Evolutionary conservation across 208 protist species (phyloP), one percentile per base, ranked within the genome.

Genomic region (Crithidia brevicula): DNA sequence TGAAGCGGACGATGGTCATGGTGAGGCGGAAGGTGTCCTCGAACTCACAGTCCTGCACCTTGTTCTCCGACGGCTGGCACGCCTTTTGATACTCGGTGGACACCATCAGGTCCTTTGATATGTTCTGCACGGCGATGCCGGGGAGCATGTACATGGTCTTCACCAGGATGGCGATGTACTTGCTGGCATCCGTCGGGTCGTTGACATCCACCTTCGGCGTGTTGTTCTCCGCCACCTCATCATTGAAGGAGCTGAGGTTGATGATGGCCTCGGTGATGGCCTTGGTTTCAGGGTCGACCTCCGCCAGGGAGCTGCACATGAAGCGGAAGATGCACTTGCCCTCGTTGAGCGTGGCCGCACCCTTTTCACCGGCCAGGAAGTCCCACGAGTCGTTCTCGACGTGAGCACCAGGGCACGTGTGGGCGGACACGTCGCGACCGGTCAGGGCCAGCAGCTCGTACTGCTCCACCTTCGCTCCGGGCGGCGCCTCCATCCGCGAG

Each of bases 131-230:
- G 27, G 67, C 59, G 33, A 91, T 71, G 16, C 86, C 81, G 3
- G 92, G 92, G 33, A 97, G 78, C 65, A 97, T 69, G 79, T 97
- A 94, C 88, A 97, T 95, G 13, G 88, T 79, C 76, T 97, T 95
- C 18, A 90, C 89, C 2, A 89, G 33, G 49, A 97, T 95, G 45
- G 54, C 68, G 42, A 94, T 89, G 73, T 94, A 93, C 67, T 91
- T 86, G 28, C 34, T 6, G 27, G 72, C 61, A 34, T 94, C 86
- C 25, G 73, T 70, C 18, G 45, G 23, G 65, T 79, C 63, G 51
- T 76, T 64, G 27, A 95, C 78, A 71, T 94, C 47, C n/a, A 97
- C 80, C 46, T 82, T 77, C 0, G 92, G 89, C 7, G 77, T 74
- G 69, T 94, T 94, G 76, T 97, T 93, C 73, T 95, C 86, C 36